Base-by-base conservation (phyloP, 257 asterid genomes). In the Gentiana straminea region DNA sequence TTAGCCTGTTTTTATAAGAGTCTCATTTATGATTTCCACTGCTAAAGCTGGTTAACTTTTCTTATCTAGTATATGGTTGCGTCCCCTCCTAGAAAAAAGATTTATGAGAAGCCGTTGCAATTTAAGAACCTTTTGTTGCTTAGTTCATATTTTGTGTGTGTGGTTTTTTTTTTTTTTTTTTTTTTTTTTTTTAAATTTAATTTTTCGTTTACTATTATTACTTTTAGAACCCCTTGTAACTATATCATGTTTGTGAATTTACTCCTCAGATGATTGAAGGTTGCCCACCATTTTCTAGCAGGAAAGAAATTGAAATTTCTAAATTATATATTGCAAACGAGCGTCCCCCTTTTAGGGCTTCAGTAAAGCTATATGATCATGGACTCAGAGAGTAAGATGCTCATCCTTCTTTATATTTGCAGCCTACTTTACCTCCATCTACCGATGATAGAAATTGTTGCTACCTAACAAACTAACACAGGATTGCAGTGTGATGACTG, bases 301-400 rank as follows among this genome's bases (percentile, higher is more conserved):
- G 68, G 76, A 72, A 77, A 65, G 91, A 89, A 62, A 56, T 48
- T 24, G 95, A 82, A 52, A 95, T 79, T 59, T 84, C 95, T 51
- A 79, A 85, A 78, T 76, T 83, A 33, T 85, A 83, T 64, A 81
- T 74, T 63, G 81, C 83, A 54, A 81, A 83, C 39, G 91, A 83
- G 70, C 91, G 97, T 33, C 97, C 97, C 54, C 86, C 91, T 45
- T 89, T 85, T 63, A 71, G 67, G 60, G 94, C 97, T 73, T 78
- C 91, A 48, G 45, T 52, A 53, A 89, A 75, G 78, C 77, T 55
- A 58, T 89, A 83, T 68, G 79, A 79, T 46, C 62, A 74, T 71
- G 94, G 86, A 60, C 75, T 89, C 49, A 77, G 72, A 76, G 84
- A 75, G 97, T 89, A 78, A 79, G 90, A 64, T 67, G 45, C 49